Percentiles rank a stretch among this genome's conserved stretches.
Evolutionary conservation across 352 stramenopile species (phyloP).

Genomic region (Globisporangium orthogonon): DNA sequence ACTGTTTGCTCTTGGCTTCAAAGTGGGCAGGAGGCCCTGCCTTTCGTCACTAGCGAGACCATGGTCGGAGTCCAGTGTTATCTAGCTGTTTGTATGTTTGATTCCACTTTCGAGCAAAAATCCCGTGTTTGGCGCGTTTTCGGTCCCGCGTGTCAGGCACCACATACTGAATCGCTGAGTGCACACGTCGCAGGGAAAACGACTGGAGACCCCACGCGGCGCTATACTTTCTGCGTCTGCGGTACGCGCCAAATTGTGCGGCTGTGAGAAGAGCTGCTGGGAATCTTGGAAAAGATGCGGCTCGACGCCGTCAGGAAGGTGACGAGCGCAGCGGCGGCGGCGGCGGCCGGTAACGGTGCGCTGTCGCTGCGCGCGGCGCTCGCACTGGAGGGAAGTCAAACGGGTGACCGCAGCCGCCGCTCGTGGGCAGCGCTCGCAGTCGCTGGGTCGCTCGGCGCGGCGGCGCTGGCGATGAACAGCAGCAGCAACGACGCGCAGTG

Average conservation of each 20-base stretch:
- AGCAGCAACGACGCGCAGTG: slow-evolving; percentile 17
- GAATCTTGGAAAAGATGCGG: slow-evolving; percentile 44
- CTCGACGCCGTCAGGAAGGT: slow-evolving; percentile 41
- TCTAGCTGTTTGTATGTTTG: neutral
- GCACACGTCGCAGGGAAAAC: slow-evolving; percentile 13
- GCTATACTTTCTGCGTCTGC: neutral
- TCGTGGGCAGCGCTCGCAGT: slow-evolving; percentile 24
- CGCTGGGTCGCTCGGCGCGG: slow-evolving; percentile 14
- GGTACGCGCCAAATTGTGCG: slow-evolving; percentile 1
- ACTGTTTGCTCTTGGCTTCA: neutral
- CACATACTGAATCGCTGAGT: neutral
- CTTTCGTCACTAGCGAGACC: neutral
- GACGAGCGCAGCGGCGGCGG: slow-evolving; percentile 22
- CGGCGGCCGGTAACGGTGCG: slow-evolving; percentile 4
- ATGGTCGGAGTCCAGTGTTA: neutral
- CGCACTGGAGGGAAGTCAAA: slow-evolving; percentile 35
- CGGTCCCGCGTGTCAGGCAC: neutral
- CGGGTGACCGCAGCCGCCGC: slow-evolving; percentile 11
- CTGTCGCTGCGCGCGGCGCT: slow-evolving; percentile 33
- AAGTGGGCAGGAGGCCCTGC: neutral
- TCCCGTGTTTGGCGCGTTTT: neutral
- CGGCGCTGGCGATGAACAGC: neutral
- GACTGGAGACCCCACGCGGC: neutral
- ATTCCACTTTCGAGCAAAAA: neutral
- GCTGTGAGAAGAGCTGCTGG: slow-evolving; percentile 1